phyloP scores from a whole-genome alignment of 1,139 yeast genomes.

The Yamadazyma sp. region DNA sequence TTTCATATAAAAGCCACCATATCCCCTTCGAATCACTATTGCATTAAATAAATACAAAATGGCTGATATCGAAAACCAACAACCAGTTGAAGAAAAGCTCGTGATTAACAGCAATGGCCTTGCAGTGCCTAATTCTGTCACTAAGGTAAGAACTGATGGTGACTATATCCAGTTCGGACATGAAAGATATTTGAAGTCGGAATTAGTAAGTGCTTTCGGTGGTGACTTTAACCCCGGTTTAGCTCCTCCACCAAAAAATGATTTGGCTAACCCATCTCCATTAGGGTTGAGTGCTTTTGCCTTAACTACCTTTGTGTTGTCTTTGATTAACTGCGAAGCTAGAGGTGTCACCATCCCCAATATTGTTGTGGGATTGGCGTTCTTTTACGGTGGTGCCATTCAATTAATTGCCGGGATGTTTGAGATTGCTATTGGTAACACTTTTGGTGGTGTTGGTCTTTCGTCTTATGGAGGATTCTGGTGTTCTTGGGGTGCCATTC shows the following conservation, averaged over 20 bases:
- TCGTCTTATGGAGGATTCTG: slow-evolving; percentile 87
- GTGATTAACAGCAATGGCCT: slow-evolving; percentile 15
- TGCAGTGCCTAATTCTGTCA: slow-evolving; percentile 17
- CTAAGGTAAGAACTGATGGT: slow-evolving; percentile 38
- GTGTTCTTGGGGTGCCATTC: slow-evolving; percentile 78
- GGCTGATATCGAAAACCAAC: slow-evolving; percentile 32
- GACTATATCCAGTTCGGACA: slow-evolving; percentile 73
- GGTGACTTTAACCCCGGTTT: slow-evolving; percentile 71
- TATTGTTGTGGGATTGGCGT: slow-evolving; percentile 62
- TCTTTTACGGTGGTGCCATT: slow-evolving; percentile 83
- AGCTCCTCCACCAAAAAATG: slow-evolving; percentile 62
- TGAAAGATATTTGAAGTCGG: slow-evolving; percentile 62
- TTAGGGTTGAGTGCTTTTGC: slow-evolving; percentile 84
- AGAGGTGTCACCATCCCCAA: slow-evolving; percentile 35
- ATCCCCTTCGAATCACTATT: background rate
- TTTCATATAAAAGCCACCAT: slow-evolving; percentile 2
- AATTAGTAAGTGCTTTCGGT: slow-evolving; percentile 68
- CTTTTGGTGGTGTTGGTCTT: slow-evolving; percentile 89
- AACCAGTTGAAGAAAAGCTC: slow-evolving; percentile 24
- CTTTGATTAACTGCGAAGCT: slow-evolving; percentile 49
- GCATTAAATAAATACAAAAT: slow-evolving; percentile 1
- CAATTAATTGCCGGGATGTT: slow-evolving; percentile 76
- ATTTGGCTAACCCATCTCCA: slow-evolving; percentile 88
- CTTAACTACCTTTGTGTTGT: slow-evolving; percentile 77
- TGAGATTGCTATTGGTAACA: slow-evolving; percentile 74